Evolutionary conservation across 2,329 filamentous ascomycete genomes (phyloP), one percentile per base, ranked within the genome.

Genomic region (Colletotrichum lini): DNA sequence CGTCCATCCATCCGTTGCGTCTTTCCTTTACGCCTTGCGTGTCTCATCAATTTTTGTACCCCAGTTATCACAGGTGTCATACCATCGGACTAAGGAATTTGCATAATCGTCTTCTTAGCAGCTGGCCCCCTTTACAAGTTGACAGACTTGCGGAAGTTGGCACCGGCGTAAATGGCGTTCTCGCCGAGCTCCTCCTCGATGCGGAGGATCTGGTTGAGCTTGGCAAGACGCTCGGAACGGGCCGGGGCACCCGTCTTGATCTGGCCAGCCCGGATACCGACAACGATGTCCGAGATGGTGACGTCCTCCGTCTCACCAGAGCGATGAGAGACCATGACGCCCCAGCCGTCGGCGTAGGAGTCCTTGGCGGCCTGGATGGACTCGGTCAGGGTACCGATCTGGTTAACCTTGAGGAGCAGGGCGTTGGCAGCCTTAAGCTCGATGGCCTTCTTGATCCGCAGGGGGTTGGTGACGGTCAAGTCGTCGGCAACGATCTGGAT

Each of bases 281-380:
- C 96, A 76, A 95, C 95, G 78, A 99, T 96, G 83, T 99, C 96
- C 78, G 96, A 93, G 83, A 99, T 99, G 85, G 96, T 99, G 79
- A 99, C 96, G 88, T 99, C 96, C 88, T 98, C 96, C 73, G 96
- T 99, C 93, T 99, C 96, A 84, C 96, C 96, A 74, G 96, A 99
- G 79, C 96, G 93, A 90, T 99, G 96, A 76, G 96, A 98, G 76
- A 99, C 96, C 96, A 99, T 98, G 88, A 99, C 95, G 83, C 96
- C 96, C 96, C 96, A 99, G 83, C 91, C 92, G 79, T 94, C 96
- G 77, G 93, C 93, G 83, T 96, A 98, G 62, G 96, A 97, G 87
- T 98, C 96, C 91, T 98, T 98, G 84, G 96, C 96, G 67, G 96
- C 96, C 89, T 98, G 95, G 87, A 98, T 98, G 72, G 96, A 98